Conservation (phyloP, 176 grass and related monocot genomes). For the Musa itinerans region DNA sequence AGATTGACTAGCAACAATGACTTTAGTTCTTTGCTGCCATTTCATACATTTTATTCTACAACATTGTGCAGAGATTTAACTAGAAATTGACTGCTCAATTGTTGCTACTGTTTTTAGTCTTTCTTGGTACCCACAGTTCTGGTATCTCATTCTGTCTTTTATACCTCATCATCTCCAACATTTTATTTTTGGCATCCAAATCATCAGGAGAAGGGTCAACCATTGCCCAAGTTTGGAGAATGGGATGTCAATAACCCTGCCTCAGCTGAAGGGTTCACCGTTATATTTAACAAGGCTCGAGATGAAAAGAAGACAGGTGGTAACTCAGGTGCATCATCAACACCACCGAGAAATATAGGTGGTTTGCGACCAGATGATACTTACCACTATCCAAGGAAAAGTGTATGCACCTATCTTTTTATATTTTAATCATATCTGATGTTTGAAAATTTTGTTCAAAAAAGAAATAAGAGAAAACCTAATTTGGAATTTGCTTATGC, state of each 20-base stretch:
- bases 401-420: slow-evolving; percentile 23
- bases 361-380: slow-evolving; percentile 25
- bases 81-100: background rate
- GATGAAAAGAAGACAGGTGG: slow-evolving; percentile 35
- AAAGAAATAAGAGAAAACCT: background rate
- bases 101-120: background rate
- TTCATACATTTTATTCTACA: background rate
- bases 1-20: background rate
- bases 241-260: slow-evolving; percentile 52
- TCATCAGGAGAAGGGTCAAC: slow-evolving; percentile 28
- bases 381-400: slow-evolving; percentile 32
- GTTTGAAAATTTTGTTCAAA: background rate
- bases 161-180: background rate
- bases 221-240: slow-evolving; percentile 49
- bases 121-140: background rate
- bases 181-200: no score
- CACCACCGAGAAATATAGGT: slow-evolving; percentile 9
- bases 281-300: slow-evolving; percentile 45
- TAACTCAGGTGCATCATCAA: slow-evolving; percentile 7
- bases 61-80: background rate
- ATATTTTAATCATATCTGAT: background rate
- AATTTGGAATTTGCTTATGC: background rate
- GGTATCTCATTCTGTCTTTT: background rate
- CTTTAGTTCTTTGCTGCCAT: background rate
- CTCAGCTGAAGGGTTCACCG: slow-evolving; percentile 44